Conservation (phyloP, 805 yeast species). For the Kluyveromyces dobzhanskii region DNA sequence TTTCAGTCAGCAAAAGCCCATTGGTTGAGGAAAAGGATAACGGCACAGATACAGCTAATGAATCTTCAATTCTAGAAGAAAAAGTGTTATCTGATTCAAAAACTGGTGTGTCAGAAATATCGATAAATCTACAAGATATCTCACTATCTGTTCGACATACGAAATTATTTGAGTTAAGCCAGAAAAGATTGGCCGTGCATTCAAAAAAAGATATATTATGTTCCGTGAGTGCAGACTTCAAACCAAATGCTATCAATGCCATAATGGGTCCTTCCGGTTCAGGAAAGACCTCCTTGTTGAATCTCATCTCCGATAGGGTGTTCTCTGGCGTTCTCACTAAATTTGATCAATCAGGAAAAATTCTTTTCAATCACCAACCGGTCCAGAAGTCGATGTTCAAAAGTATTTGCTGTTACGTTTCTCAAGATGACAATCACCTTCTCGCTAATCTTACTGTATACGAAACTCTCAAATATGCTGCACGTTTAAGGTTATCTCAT, state of each 20-base stretch:
- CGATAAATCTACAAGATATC: conserved; percentile 16
- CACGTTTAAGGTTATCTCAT: conserved; percentile 51
- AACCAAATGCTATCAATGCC: conserved; percentile 52
- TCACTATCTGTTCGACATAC: conserved; percentile 1
- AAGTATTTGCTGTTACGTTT: conserved; percentile 61
- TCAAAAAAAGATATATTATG: conserved; percentile 33
- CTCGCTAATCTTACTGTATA: conserved; percentile 65
- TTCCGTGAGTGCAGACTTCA: conserved; percentile 42
- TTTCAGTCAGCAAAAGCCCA: conserved; percentile 12
- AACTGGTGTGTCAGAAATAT: background rate
- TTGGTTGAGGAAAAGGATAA: background rate
- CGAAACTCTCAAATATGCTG: conserved; percentile 70
- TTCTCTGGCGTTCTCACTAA: conserved; percentile 26
- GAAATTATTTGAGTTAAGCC: background rate
- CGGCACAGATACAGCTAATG: background rate
- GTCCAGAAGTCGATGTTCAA: conserved; percentile 31
- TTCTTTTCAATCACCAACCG: conserved; percentile 35
- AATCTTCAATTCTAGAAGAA: background rate
- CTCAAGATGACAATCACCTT: conserved; percentile 72
- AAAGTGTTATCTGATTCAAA: background rate
- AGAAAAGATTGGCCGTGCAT: background rate
- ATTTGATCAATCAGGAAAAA: conserved; percentile 32
- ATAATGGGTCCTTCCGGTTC: conserved; percentile 80
- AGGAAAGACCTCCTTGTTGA: conserved; percentile 64
- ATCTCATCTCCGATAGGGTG: conserved; percentile 53